Evolutionary conservation across 2,329 filamentous ascomycete genomes (phyloP), one percentile per base, ranked within the genome.

Genomic region (Pseudogymnoascus sp.): DNA sequence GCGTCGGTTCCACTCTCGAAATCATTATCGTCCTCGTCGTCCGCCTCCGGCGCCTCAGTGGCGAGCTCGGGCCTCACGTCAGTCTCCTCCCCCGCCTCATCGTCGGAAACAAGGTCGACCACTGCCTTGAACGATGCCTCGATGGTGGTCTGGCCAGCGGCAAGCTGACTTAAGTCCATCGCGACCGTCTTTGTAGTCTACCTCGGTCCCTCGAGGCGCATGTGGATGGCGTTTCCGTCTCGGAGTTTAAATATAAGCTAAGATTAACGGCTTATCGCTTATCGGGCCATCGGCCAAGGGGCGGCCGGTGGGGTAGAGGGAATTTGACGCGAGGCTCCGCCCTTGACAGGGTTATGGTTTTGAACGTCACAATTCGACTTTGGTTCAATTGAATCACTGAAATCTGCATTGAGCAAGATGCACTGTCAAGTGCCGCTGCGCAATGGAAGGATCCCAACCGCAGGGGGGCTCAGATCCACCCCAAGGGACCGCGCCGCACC

Each of bases 121-220:
- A 67, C 53, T 33, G 64, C 59, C n/a, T 66, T 64, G 19, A 60
- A 71, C 11, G 72, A 72, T 63, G 69, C 72, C 62, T 75, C 74
- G 63, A 75, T 74, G 40, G 74, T 71, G 7, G 71, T 70, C 63
- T 75, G 74, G 59, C 70, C 71, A 42, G 44, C 26, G 46, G 64
- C 64, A 63, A 44, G 35, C 75, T 72, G 13, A 73, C 75, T 40
- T 70, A 68, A 29, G 71, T 72, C 60, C 73, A 70, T 63, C 74
- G 46, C 46, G 46, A 53, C 46, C 71, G 26, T 69, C 63, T 72
- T 70, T 62, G 73, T 63, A 62, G 72, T 68, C 59, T 64, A 53
- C 38, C 65, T 63, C 31, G 64, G 64, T 64, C 64, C 65, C 13
- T 60, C 42, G 29, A 63, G 65, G 44, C 62, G 63, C 44, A 63